Percentiles rank a stretch among this genome's conserved stretches.
phyloP scores from a whole-genome alignment of 106 monocot genomes.

The Dendrobium officinale region DNA sequence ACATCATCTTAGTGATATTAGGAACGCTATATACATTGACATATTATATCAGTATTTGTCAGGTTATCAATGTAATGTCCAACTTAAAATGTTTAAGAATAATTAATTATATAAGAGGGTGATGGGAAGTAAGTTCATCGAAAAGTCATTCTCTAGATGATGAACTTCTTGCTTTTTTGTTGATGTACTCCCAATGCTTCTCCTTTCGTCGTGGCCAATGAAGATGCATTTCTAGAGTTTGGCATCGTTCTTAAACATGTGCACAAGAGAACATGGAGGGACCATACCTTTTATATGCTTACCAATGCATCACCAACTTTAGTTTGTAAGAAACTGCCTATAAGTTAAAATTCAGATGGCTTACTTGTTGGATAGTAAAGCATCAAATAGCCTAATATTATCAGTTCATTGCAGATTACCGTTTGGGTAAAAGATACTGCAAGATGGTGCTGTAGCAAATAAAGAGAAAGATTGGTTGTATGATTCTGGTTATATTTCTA shows the following conservation, averaged over 20 bases:
- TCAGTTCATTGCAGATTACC: background rate
- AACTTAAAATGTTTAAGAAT: too few relatives aligned
- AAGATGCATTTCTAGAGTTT: background rate
- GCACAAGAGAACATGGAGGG: background rate
- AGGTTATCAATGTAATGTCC: too few relatives aligned
- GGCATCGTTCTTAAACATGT: background rate
- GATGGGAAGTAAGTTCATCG: too few relatives aligned
- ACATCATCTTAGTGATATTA: background rate
- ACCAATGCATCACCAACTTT: background rate
- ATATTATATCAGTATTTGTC: background rate
- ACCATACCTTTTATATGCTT: background rate
- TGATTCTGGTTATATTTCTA: background rate
- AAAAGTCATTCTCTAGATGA: too few relatives aligned
- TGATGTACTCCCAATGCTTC: too few relatives aligned
- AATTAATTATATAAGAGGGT: too few relatives aligned
- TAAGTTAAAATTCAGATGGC: background rate
- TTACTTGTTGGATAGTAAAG: background rate
- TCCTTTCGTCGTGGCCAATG: too few relatives aligned
- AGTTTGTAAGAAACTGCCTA: background rate
- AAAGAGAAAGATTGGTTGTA: background rate
- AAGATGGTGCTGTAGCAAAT: background rate
- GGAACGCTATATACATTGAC: background rate
- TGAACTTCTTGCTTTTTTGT: too few relatives aligned
- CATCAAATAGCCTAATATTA: background rate
- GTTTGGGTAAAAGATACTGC: background rate